These are phyloP conservation scores for Nepenthes alata DNA, from an alignment of 179 eudicot genomes.

Conservation along the genomic window DNA sequence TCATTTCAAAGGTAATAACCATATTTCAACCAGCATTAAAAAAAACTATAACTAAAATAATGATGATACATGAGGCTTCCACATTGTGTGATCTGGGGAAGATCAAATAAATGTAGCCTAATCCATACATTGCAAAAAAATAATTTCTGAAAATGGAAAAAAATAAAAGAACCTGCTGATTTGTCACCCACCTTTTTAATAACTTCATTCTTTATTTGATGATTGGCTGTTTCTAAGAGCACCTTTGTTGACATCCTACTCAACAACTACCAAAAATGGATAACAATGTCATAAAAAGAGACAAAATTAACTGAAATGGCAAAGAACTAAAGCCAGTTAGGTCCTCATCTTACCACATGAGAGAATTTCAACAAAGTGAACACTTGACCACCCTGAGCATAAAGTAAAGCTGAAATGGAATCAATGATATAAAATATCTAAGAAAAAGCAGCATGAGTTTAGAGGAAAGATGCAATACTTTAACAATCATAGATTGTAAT, in stretches of 20 bases:
- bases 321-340: slow-evolving; percentile 4
- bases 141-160: not conserved
- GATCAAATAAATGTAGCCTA: too few relatives aligned
- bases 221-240: slow-evolving; percentile 57
- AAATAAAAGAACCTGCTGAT: not conserved
- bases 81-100: too few relatives aligned
- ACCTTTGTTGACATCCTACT: slow-evolving; percentile 46
- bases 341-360: slow-evolving; percentile 34
- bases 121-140: not conserved
- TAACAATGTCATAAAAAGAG: slow-evolving; percentile 6
- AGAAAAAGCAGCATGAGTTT: not conserved
- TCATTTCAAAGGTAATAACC: too few relatives aligned
- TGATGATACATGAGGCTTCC: too few relatives aligned
- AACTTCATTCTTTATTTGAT: slow-evolving; percentile 47
- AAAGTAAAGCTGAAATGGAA: slow-evolving; percentile 1
- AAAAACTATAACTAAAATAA: too few relatives aligned
- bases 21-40: too few relatives aligned
- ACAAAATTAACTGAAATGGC: not conserved
- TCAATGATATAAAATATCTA: not conserved
- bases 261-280: slow-evolving; percentile 37
- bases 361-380: slow-evolving; percentile 54
- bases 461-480: slow-evolving; percentile 33
- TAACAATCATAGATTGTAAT: slow-evolving; percentile 46
- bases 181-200: slow-evolving; percentile 46
- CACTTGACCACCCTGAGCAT: slow-evolving; percentile 65